A percentile compares a stretch with the other conserved stretches of the same genome.
phyloP scores from a whole-genome alignment of 352 stramenopile species.

The Ophiocytium majus region DNA sequence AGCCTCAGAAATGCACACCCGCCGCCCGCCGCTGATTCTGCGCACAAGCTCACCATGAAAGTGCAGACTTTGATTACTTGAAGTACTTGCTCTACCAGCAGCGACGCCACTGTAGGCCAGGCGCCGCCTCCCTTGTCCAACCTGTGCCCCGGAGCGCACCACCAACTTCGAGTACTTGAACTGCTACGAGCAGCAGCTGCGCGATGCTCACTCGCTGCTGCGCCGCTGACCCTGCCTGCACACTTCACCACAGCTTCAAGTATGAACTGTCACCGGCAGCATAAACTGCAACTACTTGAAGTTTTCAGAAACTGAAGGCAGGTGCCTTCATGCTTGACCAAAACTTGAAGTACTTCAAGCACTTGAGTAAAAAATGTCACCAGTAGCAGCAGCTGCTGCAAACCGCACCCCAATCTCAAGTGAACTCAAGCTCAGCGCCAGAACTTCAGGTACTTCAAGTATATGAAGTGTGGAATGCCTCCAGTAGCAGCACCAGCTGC shows the following conservation, averaged over 20 bases:
- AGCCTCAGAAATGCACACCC: neutral
- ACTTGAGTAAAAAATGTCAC: no score
- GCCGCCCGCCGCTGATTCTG: no score
- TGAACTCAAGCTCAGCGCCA: neutral
- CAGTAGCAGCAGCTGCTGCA: neutral
- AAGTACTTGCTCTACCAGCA: neutral
- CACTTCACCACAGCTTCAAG: no score
- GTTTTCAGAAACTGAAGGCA: neutral
- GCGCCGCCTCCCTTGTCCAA: neutral
- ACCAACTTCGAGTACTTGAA: no score
- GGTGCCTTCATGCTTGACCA: neutral
- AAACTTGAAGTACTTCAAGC: neutral
- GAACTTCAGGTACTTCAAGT: neutral
- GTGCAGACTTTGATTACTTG: neutral
- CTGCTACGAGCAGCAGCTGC: no score
- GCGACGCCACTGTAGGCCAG: neutral
- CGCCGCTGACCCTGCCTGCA: no score
- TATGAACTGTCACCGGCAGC: no score
- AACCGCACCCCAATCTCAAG: neutral
- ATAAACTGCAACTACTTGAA: no score
- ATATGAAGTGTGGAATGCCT: neutral
- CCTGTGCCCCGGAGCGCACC: no score
- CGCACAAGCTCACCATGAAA: no score
- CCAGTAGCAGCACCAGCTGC: neutral
- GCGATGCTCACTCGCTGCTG: no score